Evolutionary conservation across 441 rosid species (phyloP).

Genomic region (Brassica balearica): DNA sequence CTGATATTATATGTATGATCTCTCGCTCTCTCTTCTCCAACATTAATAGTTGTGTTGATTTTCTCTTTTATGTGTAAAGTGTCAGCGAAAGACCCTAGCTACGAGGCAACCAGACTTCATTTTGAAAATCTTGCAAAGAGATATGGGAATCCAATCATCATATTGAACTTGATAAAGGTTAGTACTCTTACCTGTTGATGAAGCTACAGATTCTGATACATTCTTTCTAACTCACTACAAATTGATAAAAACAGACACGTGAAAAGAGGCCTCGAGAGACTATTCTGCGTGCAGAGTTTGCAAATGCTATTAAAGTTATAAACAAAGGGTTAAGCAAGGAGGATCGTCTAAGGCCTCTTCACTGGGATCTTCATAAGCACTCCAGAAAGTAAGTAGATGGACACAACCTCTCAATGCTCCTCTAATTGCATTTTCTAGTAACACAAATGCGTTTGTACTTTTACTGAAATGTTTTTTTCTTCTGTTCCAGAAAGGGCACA

Average conservation of each 20-base stretch:
- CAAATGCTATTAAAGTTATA: constrained; percentile 65
- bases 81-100: constrained; percentile 61
- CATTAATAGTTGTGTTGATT: constrained; percentile 27
- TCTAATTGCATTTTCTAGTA: constrained; percentile 1
- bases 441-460: background rate
- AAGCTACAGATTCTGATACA: too few species aligned
- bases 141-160: constrained; percentile 81
- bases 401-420: constrained; percentile 16
- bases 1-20: constrained; percentile 72
- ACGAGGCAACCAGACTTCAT: constrained; percentile 78
- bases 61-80: constrained; percentile 48
- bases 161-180: constrained; percentile 80
- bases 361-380: constrained; percentile 76
- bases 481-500: constrained; percentile 56
- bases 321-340: constrained; percentile 63
- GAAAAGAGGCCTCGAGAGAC: constrained; percentile 86
- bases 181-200: constrained; percentile 14
- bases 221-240: constrained; percentile 30
- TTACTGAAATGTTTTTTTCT: constrained; percentile 4
- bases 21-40: constrained; percentile 19
- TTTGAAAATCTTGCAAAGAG: constrained; percentile 76
- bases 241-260: constrained; percentile 44
- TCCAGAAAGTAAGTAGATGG: constrained; percentile 58
- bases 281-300: constrained; percentile 73
- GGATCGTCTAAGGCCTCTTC: constrained; percentile 68